These are phyloP conservation scores for Naganishia cerealis DNA, from an alignment of 1,284 basidiomycete genomes.

Conservation along the genomic window DNA sequence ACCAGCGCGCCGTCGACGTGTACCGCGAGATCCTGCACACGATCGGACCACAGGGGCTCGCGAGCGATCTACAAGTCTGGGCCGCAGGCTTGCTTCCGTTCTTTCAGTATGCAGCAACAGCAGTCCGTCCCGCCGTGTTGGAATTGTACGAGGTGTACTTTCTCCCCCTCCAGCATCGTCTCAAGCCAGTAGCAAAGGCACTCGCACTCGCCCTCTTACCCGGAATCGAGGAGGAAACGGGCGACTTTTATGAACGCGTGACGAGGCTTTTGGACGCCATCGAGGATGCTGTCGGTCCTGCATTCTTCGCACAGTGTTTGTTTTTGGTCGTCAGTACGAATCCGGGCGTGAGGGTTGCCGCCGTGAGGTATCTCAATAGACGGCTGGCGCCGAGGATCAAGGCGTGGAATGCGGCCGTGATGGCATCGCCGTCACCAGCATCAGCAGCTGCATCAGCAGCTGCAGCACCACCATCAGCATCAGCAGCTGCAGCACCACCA, in stretches of 20 bases:
- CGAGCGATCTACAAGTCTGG: conserved; percentile 85
- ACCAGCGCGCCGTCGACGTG: conserved; percentile 92
- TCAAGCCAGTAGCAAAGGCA: conserved; percentile 88
- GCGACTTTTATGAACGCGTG: conserved; percentile 95
- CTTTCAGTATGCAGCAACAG: conserved; percentile 95
- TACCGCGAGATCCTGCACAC: conserved; percentile 87
- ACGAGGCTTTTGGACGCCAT: conserved; percentile 76
- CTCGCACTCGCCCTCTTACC: conserved; percentile 90
- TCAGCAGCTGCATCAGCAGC: too few species aligned
- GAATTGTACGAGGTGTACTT: conserved; percentile 88
- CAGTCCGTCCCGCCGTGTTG: conserved; percentile 84
- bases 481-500: neutral
- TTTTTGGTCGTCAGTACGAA: conserved; percentile 91
- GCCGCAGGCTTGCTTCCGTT: conserved; percentile 95
- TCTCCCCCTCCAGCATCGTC: conserved; percentile 74
- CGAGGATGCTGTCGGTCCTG: conserved; percentile 73
- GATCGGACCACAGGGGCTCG: conserved; percentile 87
- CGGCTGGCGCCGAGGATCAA: conserved; percentile 61
- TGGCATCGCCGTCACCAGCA: neutral
- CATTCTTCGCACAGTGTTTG: conserved; percentile 92
- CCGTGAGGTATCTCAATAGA: conserved; percentile 81
- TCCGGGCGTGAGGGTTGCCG: conserved; percentile 78
- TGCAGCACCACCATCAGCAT: neutral
- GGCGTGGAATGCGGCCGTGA: neutral
- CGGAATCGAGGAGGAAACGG: conserved; percentile 90